Evolutionary conservation across 164 flowering plant species (phyloP).

Genomic region (Sextonia rubra): DNA sequence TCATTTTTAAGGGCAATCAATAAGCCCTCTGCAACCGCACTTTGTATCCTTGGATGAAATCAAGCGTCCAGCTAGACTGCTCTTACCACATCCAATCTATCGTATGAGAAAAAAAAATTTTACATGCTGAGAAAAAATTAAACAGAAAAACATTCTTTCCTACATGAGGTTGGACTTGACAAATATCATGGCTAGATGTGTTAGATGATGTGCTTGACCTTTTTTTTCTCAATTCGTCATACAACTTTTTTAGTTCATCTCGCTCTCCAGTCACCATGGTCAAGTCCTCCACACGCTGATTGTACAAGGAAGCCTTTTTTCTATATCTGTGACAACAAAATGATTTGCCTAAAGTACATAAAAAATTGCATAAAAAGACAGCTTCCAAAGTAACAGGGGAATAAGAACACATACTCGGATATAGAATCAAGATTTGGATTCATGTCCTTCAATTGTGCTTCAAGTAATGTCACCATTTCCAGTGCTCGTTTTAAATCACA

Average conservation of each 20-base stretch:
- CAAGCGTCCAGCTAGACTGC: neutral
- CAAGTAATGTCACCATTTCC: constrained; percentile 80
- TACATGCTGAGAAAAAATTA: neutral
- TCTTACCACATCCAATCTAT: neutral
- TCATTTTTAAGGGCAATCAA: too few species aligned
- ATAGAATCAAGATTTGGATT: constrained; percentile 98
- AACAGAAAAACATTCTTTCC: too few species aligned
- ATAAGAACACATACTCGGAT: constrained; percentile 55
- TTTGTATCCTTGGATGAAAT: neutral
- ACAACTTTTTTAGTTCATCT: constrained; percentile 79
- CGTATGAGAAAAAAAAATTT: too few species aligned
- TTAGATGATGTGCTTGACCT: constrained; percentile 38
- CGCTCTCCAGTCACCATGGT: constrained; percentile 79
- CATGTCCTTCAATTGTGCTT: constrained; percentile 93
- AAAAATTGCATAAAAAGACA: neutral
- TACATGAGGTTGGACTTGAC: neutral
- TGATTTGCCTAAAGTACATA: neutral
- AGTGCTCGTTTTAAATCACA: constrained; percentile 65
- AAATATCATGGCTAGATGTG: neutral
- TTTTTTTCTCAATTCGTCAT: constrained; percentile 90
- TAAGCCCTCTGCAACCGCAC: too few species aligned
- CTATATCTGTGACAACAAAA: constrained; percentile 47
- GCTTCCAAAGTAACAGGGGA: neutral
- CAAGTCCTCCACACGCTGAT: constrained; percentile 81
- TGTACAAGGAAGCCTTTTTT: constrained; percentile 61